Evolutionary conservation across 805 yeast species (phyloP).

Genomic region (Saturnispora halmiae): DNA sequence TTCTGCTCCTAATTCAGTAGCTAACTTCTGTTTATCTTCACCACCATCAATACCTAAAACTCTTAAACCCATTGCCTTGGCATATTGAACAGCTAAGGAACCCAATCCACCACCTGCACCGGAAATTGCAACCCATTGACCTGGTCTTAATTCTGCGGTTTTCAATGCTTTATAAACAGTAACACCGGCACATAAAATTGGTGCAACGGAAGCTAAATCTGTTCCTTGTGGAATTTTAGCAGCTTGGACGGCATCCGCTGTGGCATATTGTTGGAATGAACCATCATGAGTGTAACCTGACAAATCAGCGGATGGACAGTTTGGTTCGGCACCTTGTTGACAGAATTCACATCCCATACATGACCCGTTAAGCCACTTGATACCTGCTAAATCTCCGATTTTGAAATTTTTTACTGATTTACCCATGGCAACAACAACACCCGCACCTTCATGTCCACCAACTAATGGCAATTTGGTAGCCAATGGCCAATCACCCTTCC

Average conservation of each 20-base stretch:
- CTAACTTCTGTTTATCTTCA: conserved; percentile 49
- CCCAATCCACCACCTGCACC: conserved; percentile 86
- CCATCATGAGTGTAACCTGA: conserved; percentile 90
- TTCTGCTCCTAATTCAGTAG: conserved; percentile 54
- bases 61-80: conserved; percentile 65
- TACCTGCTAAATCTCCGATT: conserved; percentile 74
- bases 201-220: conserved; percentile 69
- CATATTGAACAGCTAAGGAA: conserved; percentile 68
- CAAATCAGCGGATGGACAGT: conserved; percentile 60
- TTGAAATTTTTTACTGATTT: conserved; percentile 58
- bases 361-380: conserved; percentile 76
- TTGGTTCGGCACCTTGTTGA: conserved; percentile 55
- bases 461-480: conserved; percentile 65
- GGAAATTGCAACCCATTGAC: conserved; percentile 70
- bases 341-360: conserved; percentile 75
- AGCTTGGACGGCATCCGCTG: conserved; percentile 83
- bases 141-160: conserved; percentile 66
- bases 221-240: conserved; percentile 67
- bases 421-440: conserved; percentile 73
- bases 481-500: conserved; percentile 92
- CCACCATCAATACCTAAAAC: conserved; percentile 73
- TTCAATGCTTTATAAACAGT: conserved; percentile 87
- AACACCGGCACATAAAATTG: conserved; percentile 85
- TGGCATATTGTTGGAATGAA: conserved; percentile 83
- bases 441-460: conserved; percentile 90